These are phyloP conservation scores for Bertia moriformis DNA, from an alignment of 2,329 filamentous ascomycete species.

Conservation along the genomic window DNA sequence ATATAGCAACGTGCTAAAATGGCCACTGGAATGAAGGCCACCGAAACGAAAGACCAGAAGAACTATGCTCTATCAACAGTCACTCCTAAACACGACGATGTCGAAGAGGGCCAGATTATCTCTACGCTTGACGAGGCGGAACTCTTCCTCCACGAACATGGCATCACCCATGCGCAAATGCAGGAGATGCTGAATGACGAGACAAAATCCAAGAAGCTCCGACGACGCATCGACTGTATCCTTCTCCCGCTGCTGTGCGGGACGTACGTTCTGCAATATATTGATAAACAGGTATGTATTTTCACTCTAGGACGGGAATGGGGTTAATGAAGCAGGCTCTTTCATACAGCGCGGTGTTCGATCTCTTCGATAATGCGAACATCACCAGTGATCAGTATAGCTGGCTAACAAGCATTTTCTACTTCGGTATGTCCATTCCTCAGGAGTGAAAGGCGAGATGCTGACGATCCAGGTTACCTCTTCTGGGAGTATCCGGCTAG, in stretches of 20 bases:
- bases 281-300: conserved; percentile 31
- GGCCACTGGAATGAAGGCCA: neutral
- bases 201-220: conserved; percentile 11
- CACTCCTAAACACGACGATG: neutral
- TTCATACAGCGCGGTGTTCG: conserved; percentile 38
- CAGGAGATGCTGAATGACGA: conserved; percentile 27
- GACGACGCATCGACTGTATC: conserved; percentile 30
- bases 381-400: conserved; percentile 31
- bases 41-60: neutral
- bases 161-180: conserved; percentile 23
- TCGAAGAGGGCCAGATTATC: neutral
- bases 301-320: neutral
- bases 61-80: neutral
- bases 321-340: conserved; percentile 13
- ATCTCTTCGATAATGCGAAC: conserved; percentile 30
- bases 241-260: conserved; percentile 34
- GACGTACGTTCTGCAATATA: conserved; percentile 35
- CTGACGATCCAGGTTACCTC: neutral
- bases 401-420: conserved; percentile 41
- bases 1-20: too few relatives aligned
- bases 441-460: neutral
- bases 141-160: conserved; percentile 30
- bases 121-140: conserved; percentile 26
- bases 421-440: conserved; percentile 22
- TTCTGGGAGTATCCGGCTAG: neutral